Evolutionary conservation across 768 basidiomycete genomes (phyloP).

Genomic region (Rhodotorula graminis): DNA sequence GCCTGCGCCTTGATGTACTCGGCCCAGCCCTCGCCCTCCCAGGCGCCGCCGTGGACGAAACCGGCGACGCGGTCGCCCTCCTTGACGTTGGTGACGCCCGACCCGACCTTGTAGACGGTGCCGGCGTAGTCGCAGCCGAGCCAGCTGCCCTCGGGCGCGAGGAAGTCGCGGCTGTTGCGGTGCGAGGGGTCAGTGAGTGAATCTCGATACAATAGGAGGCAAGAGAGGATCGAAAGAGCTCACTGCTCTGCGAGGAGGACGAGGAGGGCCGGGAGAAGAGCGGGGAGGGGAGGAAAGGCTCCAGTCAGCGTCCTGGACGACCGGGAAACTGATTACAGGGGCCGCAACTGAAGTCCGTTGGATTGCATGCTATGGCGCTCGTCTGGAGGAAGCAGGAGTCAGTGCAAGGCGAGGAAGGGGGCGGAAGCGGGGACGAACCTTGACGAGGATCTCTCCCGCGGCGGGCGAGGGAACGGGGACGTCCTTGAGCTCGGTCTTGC

Average conservation of each 20-base stretch:
- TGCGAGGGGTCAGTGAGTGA: too few species aligned
- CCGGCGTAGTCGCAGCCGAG: slow-evolving; percentile 34
- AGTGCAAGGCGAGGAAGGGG: not conserved
- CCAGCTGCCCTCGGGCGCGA: slow-evolving; percentile 6
- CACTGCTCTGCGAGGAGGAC: not conserved
- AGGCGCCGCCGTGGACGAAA: slow-evolving; percentile 28
- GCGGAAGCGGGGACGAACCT: not conserved
- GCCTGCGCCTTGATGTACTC: slow-evolving; percentile 26
- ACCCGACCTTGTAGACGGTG: slow-evolving; percentile 11
- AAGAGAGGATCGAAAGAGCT: too few species aligned
- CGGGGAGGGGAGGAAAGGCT: too few species aligned
- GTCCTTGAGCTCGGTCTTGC: slow-evolving; percentile 6
- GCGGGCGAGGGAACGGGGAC: slow-evolving; percentile 10
- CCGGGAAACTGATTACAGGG: not conserved
- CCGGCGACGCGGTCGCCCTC: slow-evolving; percentile 34
- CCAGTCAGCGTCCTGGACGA: not conserved
- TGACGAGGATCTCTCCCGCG: slow-evolving; percentile 19
- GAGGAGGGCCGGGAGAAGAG: too few species aligned
- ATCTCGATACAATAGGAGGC: too few species aligned
- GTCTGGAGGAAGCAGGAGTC: not conserved
- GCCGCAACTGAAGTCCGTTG: slow-evolving; percentile 23
- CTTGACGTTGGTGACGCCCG: slow-evolving; percentile 19
- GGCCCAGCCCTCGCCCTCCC: slow-evolving; percentile 22
- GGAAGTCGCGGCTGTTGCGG: slow-evolving; percentile 6
- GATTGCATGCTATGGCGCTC: slow-evolving; percentile 17